Evolutionary conservation across 228 moss, liverwort and hornwort genomes (phyloP).

Genomic region (Sphagnum magellanicum): DNA sequence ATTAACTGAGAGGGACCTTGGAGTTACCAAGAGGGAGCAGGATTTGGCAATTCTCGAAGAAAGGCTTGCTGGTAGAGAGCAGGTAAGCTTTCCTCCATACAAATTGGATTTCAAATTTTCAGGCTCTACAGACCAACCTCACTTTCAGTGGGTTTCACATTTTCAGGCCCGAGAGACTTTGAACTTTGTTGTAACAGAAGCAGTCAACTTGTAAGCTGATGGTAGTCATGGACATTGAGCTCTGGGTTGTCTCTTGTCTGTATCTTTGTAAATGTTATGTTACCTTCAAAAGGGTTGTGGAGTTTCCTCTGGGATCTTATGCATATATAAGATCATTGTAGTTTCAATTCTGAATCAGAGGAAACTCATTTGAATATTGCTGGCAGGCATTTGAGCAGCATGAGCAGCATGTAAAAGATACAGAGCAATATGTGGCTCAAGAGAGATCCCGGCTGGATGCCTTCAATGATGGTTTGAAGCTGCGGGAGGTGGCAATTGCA

Average conservation of each 20-base stretch:
- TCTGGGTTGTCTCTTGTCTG: neutral
- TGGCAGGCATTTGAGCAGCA: conserved; percentile 56
- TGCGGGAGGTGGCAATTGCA: conserved; percentile 65
- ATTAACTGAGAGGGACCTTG: conserved; percentile 51
- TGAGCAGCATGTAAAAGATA: conserved; percentile 52
- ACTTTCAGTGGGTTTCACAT: too few relatives aligned
- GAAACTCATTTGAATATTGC: too few relatives aligned
- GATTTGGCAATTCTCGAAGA: conserved; percentile 63
- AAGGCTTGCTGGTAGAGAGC: conserved; percentile 50
- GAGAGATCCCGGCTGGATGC: conserved; percentile 79
- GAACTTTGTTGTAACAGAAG: neutral
- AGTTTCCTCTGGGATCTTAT: neutral
- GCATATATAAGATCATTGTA: neutral
- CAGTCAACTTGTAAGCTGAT: neutral
- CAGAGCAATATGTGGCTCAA: conserved; percentile 41
- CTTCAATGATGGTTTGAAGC: conserved; percentile 65
- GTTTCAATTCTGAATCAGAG: neutral
- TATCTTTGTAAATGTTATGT: neutral
- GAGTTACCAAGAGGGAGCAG: conserved; percentile 60
- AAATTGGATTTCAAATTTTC: too few relatives aligned
- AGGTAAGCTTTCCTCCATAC: conserved; percentile 30
- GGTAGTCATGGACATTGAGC: neutral
- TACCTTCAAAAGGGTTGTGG: neutral
- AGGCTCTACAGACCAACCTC: too few relatives aligned
- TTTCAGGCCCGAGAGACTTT: neutral